A percentile compares a stretch with the other conserved stretches of the same genome.
Conservation (phyloP, 1,139 yeast species). For the Keqinozyma sinolaborantium region DNA sequence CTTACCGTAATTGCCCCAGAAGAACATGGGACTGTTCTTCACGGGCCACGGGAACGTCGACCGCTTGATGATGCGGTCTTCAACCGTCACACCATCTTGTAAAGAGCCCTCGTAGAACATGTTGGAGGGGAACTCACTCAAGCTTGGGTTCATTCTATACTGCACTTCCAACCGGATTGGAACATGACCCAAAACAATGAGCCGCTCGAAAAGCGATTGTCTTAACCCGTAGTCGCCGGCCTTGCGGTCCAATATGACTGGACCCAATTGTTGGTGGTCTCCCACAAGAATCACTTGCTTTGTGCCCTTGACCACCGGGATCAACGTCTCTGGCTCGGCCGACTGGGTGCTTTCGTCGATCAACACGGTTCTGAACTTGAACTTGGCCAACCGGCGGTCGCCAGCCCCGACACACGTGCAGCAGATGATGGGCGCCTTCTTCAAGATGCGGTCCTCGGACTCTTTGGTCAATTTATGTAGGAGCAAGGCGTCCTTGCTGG, state of each 20-base stretch:
- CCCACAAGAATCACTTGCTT: conserved; percentile 89
- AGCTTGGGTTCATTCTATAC: conserved; percentile 90
- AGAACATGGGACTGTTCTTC: conserved; percentile 82
- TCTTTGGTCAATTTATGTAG: conserved; percentile 24
- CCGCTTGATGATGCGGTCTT: conserved; percentile 56
- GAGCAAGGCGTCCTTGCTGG: conserved; percentile 38
- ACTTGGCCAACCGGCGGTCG: conserved; percentile 53
- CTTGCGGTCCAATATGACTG: conserved; percentile 73
- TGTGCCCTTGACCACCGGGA: conserved; percentile 86
- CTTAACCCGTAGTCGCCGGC: conserved; percentile 85
- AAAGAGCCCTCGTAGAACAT: conserved; percentile 91
- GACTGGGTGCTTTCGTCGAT: conserved; percentile 96
- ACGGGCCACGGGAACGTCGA: conserved; percentile 90
- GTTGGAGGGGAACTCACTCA: conserved; percentile 86
- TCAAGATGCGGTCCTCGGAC: conserved; percentile 49
- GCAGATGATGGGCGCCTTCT: conserved; percentile 76
- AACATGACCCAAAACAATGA: conserved; percentile 78
- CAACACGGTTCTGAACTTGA: conserved; percentile 70
- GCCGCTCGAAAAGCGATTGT: conserved; percentile 83
- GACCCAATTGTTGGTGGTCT: conserved; percentile 94
- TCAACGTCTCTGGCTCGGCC: conserved; percentile 85
- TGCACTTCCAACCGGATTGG: conserved; percentile 90
- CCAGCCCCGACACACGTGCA: conserved; percentile 95
- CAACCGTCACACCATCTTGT: conserved; percentile 85
- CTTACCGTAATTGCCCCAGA: conserved; percentile 87